Percentiles rank a stretch among this genome's conserved stretches.
These are phyloP conservation scores for Apiospora hydei DNA, from an alignment of 2,329 filamentous ascomycete genomes.

Conservation along the genomic window DNA sequence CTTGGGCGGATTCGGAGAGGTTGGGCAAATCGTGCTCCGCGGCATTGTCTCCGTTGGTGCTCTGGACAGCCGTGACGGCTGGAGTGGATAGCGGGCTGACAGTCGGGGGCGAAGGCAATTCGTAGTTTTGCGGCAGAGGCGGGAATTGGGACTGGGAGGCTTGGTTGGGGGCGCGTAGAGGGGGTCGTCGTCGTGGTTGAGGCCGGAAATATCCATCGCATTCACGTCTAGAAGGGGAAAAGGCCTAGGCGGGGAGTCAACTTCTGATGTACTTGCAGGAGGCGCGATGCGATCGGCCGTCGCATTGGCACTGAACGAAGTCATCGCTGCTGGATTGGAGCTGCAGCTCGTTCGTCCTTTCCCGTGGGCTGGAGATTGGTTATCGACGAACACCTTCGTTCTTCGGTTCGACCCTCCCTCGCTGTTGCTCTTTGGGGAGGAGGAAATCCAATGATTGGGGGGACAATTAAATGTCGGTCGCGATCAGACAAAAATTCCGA, in stretches of 20 bases:
- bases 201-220: constrained; percentile 9
- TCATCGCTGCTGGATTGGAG: constrained; percentile 16
- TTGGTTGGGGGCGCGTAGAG: constrained; percentile 14
- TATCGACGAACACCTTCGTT: constrained; percentile 5
- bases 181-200: constrained; percentile 17
- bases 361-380: constrained; percentile 6
- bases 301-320: constrained; percentile 19
- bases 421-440: constrained; percentile 6
- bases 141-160: neutral
- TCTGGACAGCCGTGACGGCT: constrained; percentile 37
- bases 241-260: constrained; percentile 18
- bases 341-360: constrained; percentile 20
- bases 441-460: constrained; percentile 19
- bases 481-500: constrained; percentile 17
- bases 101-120: constrained; percentile 42
- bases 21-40: constrained; percentile 36
- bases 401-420: constrained; percentile 5
- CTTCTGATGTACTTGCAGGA: constrained; percentile 6
- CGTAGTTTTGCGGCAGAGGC: constrained; percentile 4
- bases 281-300: constrained; percentile 17
- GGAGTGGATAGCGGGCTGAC: constrained; percentile 46
- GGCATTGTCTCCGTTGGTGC: constrained; percentile 40
- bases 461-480: constrained; percentile 22
- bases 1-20: constrained; percentile 30
- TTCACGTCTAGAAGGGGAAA: constrained; percentile 17